Evolutionary conservation across 2,329 filamentous ascomycete species (phyloP).

Genomic region (Didymella exigua): DNA sequence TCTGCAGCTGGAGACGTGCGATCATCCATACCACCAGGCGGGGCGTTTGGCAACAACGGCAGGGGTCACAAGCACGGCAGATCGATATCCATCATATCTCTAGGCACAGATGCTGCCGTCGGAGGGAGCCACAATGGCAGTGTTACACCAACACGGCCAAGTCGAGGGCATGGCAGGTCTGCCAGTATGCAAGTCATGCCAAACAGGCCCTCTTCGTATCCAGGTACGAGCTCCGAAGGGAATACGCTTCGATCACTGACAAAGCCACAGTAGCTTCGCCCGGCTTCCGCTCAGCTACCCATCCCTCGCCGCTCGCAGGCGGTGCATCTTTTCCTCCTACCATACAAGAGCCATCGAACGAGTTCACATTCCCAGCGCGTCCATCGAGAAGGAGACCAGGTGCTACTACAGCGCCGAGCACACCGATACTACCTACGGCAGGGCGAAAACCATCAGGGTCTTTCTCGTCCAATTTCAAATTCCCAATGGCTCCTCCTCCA

Average conservation of each 20-base stretch:
- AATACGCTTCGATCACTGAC: constrained; percentile 23
- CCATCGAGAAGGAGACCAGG: constrained; percentile 37
- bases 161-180: constrained; percentile 74
- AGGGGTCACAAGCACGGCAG: constrained; percentile 49
- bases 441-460: constrained; percentile 50
- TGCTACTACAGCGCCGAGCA: constrained; percentile 47
- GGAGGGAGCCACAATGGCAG: constrained; percentile 38
- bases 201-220: constrained; percentile 45
- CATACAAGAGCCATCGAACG: constrained; percentile 31
- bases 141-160: constrained; percentile 52
- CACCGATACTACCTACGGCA: constrained; percentile 47
- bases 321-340: constrained; percentile 47
- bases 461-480: constrained; percentile 61
- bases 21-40: constrained; percentile 31
- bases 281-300: constrained; percentile 39
- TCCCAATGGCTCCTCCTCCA: constrained; percentile 54
- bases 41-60: constrained; percentile 32
- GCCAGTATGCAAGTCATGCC: constrained; percentile 79
- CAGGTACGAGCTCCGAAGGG: constrained; percentile 28
- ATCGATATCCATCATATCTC: constrained; percentile 57
- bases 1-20: constrained; percentile 35
- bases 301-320: constrained; percentile 53
- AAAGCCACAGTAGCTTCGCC: constrained; percentile 35
- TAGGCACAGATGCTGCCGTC: constrained; percentile 51
- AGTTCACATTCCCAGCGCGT: constrained; percentile 40